These are phyloP conservation scores for Suillus placidus DNA, from an alignment of 768 basidiomycete species.

Conservation along the genomic window DNA sequence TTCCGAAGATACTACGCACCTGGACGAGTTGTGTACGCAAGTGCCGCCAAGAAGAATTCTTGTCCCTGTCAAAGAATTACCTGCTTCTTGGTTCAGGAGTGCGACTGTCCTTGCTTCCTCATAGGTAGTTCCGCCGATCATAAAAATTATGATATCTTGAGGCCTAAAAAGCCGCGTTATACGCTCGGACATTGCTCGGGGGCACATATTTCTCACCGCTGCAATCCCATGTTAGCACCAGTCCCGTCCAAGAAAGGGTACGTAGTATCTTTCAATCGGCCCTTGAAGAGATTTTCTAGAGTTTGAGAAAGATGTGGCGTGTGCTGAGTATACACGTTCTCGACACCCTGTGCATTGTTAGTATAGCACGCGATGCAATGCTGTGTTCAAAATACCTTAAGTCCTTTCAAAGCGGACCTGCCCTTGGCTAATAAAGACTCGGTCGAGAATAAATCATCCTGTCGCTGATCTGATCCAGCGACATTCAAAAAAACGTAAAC, in stretches of 20 bases:
- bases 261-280: conserved; percentile 81
- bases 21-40: conserved; percentile 91
- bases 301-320: conserved; percentile 92
- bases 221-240: conserved; percentile 69
- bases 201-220: conserved; percentile 50
- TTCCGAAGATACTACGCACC: conserved; percentile 48
- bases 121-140: conserved; percentile 96
- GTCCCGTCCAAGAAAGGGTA: conserved; percentile 86
- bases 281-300: conserved; percentile 85
- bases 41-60: conserved; percentile 91
- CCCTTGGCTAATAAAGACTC: conserved; percentile 95
- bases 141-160: conserved; percentile 95
- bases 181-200: neutral
- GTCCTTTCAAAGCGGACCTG: conserved; percentile 90
- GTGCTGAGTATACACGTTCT: conserved; percentile 99
- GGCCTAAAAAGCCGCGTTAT: conserved; percentile 51
- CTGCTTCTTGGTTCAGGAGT: conserved; percentile 81
- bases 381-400: conserved; percentile 64
- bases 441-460: conserved; percentile 96
- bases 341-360: conserved; percentile 71
- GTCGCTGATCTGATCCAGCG: conserved; percentile 93
- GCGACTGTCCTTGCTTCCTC: conserved; percentile 89
- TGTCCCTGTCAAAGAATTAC: conserved; percentile 58
- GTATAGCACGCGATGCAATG: conserved; percentile 11
- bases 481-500: conserved; percentile 93